Conservation (phyloP, 495 filamentous ascomycete species). For the Daldinia bambusicola region DNA sequence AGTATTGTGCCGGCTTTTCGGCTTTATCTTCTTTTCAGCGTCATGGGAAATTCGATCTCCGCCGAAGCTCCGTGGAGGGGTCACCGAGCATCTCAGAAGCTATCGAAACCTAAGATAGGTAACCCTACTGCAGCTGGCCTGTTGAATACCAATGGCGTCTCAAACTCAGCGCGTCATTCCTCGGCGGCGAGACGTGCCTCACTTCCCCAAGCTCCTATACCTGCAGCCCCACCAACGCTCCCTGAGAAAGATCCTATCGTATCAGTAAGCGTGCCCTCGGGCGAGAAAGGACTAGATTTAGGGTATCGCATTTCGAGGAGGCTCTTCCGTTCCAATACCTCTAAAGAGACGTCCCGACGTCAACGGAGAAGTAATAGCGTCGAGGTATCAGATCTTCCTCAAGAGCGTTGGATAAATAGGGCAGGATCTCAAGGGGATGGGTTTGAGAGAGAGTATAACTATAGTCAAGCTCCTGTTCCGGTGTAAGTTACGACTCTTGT, state of each 20-base stretch:
- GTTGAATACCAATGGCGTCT: slow-evolving; percentile 51
- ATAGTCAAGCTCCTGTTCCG: slow-evolving; percentile 23
- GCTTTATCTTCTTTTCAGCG: slow-evolving; percentile 35
- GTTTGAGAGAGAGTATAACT: slow-evolving; percentile 33
- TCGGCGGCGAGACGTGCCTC: slow-evolving; percentile 47
- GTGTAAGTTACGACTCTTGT: slow-evolving; percentile 23
- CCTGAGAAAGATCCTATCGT: slow-evolving; percentile 13
- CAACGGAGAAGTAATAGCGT: slow-evolving; percentile 31
- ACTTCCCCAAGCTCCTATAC: slow-evolving; percentile 35
- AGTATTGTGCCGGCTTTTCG: slow-evolving; percentile 43
- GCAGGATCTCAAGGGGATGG: slow-evolving; percentile 26
- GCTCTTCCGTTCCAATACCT: slow-evolving; percentile 39
- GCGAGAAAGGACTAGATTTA: slow-evolving; percentile 18
- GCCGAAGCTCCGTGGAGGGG: slow-evolving; percentile 52
- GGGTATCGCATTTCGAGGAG: slow-evolving; percentile 30
- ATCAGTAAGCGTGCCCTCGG: neutral
- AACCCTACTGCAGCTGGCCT: slow-evolving; percentile 58
- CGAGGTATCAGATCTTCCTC: slow-evolving; percentile 18
- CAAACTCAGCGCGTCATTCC: slow-evolving; percentile 41
- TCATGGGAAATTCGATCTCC: slow-evolving; percentile 61
- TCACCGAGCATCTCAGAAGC: slow-evolving; percentile 53
- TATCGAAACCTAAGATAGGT: slow-evolving; percentile 60
- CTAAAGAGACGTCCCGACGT: slow-evolving; percentile 20
- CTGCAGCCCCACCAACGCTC: slow-evolving; percentile 33
- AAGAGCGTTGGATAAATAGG: slow-evolving; percentile 31